Percentiles rank a stretch among this genome's conserved stretches.
phyloP scores from a whole-genome alignment of 2,329 filamentous ascomycete species.

The Penicillium paneum region DNA sequence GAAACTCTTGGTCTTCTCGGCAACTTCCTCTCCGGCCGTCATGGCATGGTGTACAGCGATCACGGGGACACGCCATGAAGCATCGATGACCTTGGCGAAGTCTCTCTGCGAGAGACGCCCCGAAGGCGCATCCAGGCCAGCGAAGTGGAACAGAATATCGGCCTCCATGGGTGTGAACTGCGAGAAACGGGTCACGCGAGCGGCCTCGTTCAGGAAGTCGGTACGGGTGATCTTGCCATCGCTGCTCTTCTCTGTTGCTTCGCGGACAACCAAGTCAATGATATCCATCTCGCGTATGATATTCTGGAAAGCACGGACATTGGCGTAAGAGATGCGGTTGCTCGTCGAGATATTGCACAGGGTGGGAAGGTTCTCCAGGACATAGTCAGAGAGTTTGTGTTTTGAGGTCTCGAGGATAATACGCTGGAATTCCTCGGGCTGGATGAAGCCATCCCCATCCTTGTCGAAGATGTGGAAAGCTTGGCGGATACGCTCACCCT shows the following conservation, averaged over 20 bases:
- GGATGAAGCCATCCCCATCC: constrained; percentile 90
- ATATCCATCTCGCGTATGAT: constrained; percentile 97
- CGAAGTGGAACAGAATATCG: constrained; percentile 98
- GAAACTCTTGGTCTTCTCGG: constrained; percentile 55
- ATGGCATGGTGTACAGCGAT: constrained; percentile 50
- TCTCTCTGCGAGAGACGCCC: constrained; percentile 77
- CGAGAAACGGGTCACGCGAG: constrained; percentile 86
- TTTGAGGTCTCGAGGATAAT: constrained; percentile 90
- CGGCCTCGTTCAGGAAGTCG: constrained; percentile 92
- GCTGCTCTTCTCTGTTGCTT: constrained; percentile 74
- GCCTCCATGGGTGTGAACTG: constrained; percentile 98
- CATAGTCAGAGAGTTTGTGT: constrained; percentile 96
- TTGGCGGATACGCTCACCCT: constrained; percentile 93
- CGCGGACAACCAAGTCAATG: constrained; percentile 87
- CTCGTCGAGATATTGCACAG: constrained; percentile 91
- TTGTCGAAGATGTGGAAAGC: constrained; percentile 90
- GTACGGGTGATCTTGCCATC: constrained; percentile 93
- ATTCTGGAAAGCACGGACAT: constrained; percentile 96
- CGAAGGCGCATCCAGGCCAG: constrained; percentile 83
- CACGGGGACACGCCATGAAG: constrained; percentile 75
- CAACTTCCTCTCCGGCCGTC: constrained; percentile 50
- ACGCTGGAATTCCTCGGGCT: constrained; percentile 91
- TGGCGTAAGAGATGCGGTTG: constrained; percentile 95
- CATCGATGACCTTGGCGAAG: constrained; percentile 92
- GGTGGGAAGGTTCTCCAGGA: constrained; percentile 84